Percentiles rank a stretch among this genome's conserved stretches.
phyloP scores from a whole-genome alignment of 108 stramenopile species.

The Epithemia pelagica region DNA sequence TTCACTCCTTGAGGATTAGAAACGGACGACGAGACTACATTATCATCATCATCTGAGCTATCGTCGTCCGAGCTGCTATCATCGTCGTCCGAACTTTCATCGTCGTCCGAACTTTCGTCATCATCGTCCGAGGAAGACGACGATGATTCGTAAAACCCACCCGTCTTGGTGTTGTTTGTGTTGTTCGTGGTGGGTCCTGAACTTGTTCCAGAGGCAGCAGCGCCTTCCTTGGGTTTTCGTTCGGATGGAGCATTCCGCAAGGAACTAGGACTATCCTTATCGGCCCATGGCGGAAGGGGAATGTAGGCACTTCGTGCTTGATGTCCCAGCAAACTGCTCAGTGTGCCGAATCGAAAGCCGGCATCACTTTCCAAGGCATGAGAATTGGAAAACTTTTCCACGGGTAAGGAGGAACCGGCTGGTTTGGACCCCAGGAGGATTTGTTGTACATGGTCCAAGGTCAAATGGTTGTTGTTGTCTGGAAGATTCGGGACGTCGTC shows the following conservation, averaged over 20 bases:
- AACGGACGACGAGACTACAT: not conserved
- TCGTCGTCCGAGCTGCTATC: slow-evolving; percentile 13
- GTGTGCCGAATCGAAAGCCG: slow-evolving; percentile 75
- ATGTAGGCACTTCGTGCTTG: slow-evolving; percentile 64
- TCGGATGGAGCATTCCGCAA: slow-evolving; percentile 61
- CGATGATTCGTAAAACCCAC: slow-evolving; percentile 17
- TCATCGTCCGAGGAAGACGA: slow-evolving; percentile 15
- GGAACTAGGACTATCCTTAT: slow-evolving; percentile 56
- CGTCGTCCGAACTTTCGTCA: slow-evolving; percentile 23
- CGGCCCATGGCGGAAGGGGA: slow-evolving; percentile 84
- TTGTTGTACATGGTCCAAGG: slow-evolving; percentile 32
- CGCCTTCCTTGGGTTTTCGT: not conserved
- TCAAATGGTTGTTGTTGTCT: slow-evolving; percentile 21
- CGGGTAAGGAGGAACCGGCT: slow-evolving; percentile 54
- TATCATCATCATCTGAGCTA: slow-evolving; percentile 19
- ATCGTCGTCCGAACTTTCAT: slow-evolving; percentile 2
- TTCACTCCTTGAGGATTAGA: not conserved
- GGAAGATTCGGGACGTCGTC: slow-evolving; percentile 27
- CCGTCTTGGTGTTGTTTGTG: not conserved
- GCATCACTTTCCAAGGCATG: slow-evolving; percentile 19
- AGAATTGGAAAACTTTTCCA: slow-evolving; percentile 35
- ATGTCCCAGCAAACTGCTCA: slow-evolving; percentile 70
- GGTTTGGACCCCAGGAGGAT: slow-evolving; percentile 51
- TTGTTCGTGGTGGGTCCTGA: not conserved
- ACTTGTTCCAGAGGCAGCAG: not conserved